These are phyloP conservation scores for Colletotrichum destructivum DNA, from an alignment of 2,329 filamentous ascomycete genomes.

Conservation along the genomic window DNA sequence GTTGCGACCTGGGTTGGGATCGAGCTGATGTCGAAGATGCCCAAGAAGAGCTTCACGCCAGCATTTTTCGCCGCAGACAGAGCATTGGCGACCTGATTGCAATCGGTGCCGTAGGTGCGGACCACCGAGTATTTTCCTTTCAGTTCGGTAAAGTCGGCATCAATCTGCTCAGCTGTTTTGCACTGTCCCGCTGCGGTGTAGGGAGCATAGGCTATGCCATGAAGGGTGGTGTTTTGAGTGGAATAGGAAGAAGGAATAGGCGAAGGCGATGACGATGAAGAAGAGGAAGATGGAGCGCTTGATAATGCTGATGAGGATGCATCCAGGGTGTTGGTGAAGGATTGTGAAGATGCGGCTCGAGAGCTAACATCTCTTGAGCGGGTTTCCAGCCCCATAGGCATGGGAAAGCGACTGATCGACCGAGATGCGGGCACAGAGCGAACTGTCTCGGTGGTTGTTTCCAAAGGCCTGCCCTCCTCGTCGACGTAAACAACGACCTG, in stretches of 20 bases:
- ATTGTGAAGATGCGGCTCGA: not conserved
- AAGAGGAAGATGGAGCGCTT: not conserved
- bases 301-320: not conserved
- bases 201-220: conserved; percentile 65
- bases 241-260: not conserved
- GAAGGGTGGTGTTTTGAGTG: conserved; percentile 37
- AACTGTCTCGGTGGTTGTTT: conserved; percentile 58
- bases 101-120: conserved; percentile 86
- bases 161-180: conserved; percentile 76
- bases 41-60: conserved; percentile 80
- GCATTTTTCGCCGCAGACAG: conserved; percentile 74
- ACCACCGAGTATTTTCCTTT: conserved; percentile 72
- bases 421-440: conserved; percentile 47
- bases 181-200: conserved; percentile 71
- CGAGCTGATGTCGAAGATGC: conserved; percentile 76
- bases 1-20: conserved; percentile 70
- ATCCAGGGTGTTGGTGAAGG: not conserved
- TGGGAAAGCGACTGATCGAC: not conserved
- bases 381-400: conserved; percentile 10
- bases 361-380: conserved; percentile 19
- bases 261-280: not conserved
- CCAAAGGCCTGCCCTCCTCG: conserved; percentile 66
- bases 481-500: conserved; percentile 74
- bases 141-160: conserved; percentile 73
- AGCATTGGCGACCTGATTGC: conserved; percentile 77